Evolutionary conservation across 441 rosid species (phyloP).

Genomic region (Croton laevigatus): DNA sequence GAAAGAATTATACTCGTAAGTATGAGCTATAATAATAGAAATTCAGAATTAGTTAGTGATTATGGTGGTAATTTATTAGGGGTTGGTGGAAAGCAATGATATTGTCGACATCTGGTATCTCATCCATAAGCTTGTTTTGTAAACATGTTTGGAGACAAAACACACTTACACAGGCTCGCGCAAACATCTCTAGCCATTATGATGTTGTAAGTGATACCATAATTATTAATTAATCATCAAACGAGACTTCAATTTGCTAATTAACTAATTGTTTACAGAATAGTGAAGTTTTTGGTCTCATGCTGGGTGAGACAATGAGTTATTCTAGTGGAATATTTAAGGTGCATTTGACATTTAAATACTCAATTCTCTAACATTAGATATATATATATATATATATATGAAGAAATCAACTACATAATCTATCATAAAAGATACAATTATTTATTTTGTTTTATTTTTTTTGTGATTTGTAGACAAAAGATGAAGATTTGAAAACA

Average conservation of each 20-base stretch:
- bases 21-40: neutral
- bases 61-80: slow-evolving; percentile 28
- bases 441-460: no score
- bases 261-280: slow-evolving; percentile 39
- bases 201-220: slow-evolving; percentile 51
- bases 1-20: no score
- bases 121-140: slow-evolving; percentile 64
- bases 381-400: no score
- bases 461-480: no score
- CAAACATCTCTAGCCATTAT: slow-evolving; percentile 80
- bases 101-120: slow-evolving; percentile 54
- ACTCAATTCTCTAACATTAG: no score
- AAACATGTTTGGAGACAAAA: slow-evolving; percentile 60
- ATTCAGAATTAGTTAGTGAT: no score
- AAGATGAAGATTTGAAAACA: slow-evolving; percentile 49
- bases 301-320: slow-evolving; percentile 84
- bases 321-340: slow-evolving; percentile 79
- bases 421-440: no score
- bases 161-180: slow-evolving; percentile 80
- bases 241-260: neutral
- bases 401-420: no score
- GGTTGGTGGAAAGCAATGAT: slow-evolving; percentile 92
- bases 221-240: no score
- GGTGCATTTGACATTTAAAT: slow-evolving; percentile 37
- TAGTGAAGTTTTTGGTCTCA: slow-evolving; percentile 66